These are phyloP conservation scores for Botryosphaeria dothidea DNA, from an alignment of 2,329 filamentous ascomycete species.

Conservation along the genomic window DNA sequence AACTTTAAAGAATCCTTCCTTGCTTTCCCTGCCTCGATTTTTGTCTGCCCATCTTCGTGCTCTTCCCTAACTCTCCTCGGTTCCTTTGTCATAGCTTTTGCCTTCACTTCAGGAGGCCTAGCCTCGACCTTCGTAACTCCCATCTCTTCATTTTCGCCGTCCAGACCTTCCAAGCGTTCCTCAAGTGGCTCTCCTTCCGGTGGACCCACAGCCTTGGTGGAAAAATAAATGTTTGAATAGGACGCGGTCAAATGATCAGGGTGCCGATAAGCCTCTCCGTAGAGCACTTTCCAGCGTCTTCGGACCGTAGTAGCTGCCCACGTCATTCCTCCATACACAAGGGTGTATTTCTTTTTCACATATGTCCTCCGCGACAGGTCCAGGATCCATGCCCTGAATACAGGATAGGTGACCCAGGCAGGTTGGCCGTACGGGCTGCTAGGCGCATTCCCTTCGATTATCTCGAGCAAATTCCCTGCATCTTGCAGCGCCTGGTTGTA, in stretches of 20 bases:
- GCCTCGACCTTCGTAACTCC: neutral
- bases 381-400: conserved; percentile 12
- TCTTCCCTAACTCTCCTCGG: neutral
- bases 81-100: neutral
- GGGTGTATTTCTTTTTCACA: neutral
- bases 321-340: conserved; percentile 11
- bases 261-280: conserved; percentile 7
- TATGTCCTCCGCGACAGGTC: conserved; percentile 7
- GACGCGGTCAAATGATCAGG: neutral
- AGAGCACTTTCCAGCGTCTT: conserved; percentile 13
- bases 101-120: neutral
- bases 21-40: neutral
- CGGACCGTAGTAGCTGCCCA: conserved; percentile 9
- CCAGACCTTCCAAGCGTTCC: neutral
- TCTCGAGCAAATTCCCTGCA: neutral
- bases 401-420: conserved; percentile 15
- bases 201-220: neutral
- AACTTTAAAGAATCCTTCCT: neutral
- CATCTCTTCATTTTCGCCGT: neutral
- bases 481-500: conserved; percentile 14
- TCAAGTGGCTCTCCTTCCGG: neutral
- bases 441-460: neutral
- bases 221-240: conserved; percentile 8
- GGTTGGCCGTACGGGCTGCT: conserved; percentile 13
- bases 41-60: neutral